phyloP scores from a whole-genome alignment of 108 stramenopile species.

The Aurantiochytrium sp. region DNA sequence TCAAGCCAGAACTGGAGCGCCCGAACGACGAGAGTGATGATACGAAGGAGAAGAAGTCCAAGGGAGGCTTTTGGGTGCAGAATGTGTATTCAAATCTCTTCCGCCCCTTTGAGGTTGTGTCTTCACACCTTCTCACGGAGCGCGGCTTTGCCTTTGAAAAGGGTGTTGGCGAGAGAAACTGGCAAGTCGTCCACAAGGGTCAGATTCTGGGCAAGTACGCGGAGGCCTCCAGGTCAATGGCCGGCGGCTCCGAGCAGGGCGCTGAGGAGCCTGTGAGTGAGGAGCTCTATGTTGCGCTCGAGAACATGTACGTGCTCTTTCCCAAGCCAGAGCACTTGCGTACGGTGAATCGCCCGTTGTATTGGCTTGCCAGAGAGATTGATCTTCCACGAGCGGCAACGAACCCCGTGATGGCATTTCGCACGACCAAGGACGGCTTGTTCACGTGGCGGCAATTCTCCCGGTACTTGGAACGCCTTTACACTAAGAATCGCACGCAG shows the following conservation, averaged over 20 bases:
- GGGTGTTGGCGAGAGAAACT: background rate
- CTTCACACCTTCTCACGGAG: background rate
- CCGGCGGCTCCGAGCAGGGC: background rate
- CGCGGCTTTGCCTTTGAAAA: background rate
- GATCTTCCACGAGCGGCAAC: background rate
- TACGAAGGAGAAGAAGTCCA: too few relatives aligned
- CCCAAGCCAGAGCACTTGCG: background rate
- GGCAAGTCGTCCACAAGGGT: background rate
- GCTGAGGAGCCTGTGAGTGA: background rate
- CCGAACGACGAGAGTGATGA: too few relatives aligned
- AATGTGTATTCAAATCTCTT: background rate
- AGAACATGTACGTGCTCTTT: background rate
- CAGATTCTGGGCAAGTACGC: background rate
- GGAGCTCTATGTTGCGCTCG: background rate
- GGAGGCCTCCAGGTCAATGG: background rate
- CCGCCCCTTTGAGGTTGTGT: background rate
- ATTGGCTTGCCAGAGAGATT: background rate
- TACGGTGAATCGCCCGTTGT: background rate
- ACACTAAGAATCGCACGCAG: background rate
- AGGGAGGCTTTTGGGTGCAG: background rate
- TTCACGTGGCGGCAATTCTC: background rate
- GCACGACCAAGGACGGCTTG: background rate
- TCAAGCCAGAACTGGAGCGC: too few relatives aligned
- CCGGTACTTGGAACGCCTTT: background rate
- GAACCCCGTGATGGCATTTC: too few relatives aligned